Conservation (phyloP, 1,284 basidiomycete genomes). For the Pseudozyma sp. region DNA sequence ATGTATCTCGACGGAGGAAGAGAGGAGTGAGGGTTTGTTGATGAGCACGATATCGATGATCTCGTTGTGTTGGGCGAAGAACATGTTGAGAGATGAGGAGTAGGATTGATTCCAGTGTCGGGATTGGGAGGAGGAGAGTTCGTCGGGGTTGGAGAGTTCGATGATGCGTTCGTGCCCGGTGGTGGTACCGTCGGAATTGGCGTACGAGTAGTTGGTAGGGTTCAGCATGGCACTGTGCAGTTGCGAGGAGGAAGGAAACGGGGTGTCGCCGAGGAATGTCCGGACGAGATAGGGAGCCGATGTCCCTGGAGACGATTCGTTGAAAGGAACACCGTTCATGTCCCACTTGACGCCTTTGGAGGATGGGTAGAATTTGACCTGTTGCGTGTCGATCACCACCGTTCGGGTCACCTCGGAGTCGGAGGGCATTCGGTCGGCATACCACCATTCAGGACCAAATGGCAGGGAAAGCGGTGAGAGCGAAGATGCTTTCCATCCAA, state of each 20-base stretch:
- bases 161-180: background rate
- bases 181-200: background rate
- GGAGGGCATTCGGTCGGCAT: conserved; percentile 12
- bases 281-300: conserved; percentile 39
- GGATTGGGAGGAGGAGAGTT: background rate
- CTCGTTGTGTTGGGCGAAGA: conserved; percentile 31
- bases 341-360: conserved; percentile 41
- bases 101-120: conserved; percentile 22
- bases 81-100: conserved; percentile 23
- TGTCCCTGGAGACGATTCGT: conserved; percentile 9
- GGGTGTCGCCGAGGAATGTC: conserved; percentile 26
- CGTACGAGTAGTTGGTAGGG: conserved; percentile 7
- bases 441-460: conserved; percentile 15
- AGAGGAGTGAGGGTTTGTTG: conserved; percentile 26
- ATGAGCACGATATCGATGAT: conserved; percentile 58
- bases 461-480: conserved; percentile 19
- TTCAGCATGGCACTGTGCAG: conserved; percentile 22
- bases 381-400: conserved; percentile 49
- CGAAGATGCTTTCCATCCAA: conserved; percentile 41
- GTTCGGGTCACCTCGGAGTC: conserved; percentile 47
- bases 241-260: conserved; percentile 7
- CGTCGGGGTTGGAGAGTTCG: background rate
- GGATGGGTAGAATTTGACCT: conserved; percentile 19
- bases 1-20: conserved; percentile 38
- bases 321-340: conserved; percentile 20